Percentiles rank a stretch among this genome's conserved stretches.
Conservation (phyloP, 2,329 filamentous ascomycete species). For the Cyphellophora attinorum region DNA sequence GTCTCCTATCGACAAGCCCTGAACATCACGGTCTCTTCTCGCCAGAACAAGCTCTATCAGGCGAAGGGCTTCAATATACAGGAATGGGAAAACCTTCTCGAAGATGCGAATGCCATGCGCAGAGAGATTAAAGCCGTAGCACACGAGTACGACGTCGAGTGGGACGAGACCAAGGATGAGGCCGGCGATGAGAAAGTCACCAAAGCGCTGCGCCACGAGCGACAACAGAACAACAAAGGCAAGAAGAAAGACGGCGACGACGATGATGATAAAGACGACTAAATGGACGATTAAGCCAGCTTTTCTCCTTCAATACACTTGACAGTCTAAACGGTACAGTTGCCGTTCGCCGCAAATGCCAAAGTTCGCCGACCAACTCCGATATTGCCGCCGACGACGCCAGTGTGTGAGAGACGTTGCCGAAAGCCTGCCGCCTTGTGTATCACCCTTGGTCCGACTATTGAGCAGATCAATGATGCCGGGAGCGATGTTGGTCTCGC, state of each 20-base stretch:
- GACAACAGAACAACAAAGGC: slow-evolving; percentile 27
- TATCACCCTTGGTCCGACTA: too few species aligned
- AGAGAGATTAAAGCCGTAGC: slow-evolving; percentile 73
- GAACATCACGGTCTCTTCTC: slow-evolving; percentile 72
- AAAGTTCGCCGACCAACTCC: too few species aligned
- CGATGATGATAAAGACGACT: slow-evolving; percentile 14
- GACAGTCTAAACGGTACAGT: too few species aligned
- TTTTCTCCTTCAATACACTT: background rate
- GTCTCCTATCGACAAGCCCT: slow-evolving; percentile 78
- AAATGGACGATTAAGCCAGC: background rate
- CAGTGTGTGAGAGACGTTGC: too few species aligned
- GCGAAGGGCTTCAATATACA: slow-evolving; percentile 63
- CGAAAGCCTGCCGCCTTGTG: too few species aligned
- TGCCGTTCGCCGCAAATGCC: too few species aligned
- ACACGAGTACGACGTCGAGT: slow-evolving; percentile 81
- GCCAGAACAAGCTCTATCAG: slow-evolving; percentile 69
- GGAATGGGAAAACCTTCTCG: slow-evolving; percentile 68
- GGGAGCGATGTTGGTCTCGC: slow-evolving; percentile 1
- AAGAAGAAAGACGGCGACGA: slow-evolving; percentile 28
- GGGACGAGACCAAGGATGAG: slow-evolving; percentile 69
- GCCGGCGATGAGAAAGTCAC: slow-evolving; percentile 48
- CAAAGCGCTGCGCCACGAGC: slow-evolving; percentile 42
- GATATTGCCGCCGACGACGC: too few species aligned
- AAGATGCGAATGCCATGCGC: slow-evolving; percentile 68
- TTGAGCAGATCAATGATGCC: too few species aligned